These are phyloP conservation scores for Eucalyptus caleyi DNA, from an alignment of 345 rosid genomes.

Conservation along the genomic window DNA sequence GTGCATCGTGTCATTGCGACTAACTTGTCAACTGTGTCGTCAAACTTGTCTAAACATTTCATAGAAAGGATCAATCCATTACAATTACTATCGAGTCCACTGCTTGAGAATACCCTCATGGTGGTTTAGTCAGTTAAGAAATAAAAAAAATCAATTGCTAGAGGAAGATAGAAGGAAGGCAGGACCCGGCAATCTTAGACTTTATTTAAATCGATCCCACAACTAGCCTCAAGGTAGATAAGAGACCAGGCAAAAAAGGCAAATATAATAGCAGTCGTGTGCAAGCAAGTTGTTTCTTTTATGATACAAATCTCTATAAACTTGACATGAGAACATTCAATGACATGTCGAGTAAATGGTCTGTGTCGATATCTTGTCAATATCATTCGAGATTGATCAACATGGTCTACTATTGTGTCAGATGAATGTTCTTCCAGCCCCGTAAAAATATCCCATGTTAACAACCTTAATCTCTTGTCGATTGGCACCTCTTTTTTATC, in stretches of 20 bases:
- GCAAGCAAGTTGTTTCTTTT: not conserved
- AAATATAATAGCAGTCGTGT: not conserved
- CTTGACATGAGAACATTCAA: not conserved
- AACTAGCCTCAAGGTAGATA: not conserved
- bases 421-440: not conserved
- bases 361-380: not conserved
- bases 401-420: not conserved
- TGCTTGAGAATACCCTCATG: no score
- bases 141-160: no score
- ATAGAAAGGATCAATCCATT: not conserved
- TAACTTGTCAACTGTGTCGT: not conserved
- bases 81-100: no score
- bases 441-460: not conserved
- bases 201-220: not conserved
- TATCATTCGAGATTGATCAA: not conserved
- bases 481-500: not conserved
- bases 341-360: not conserved
- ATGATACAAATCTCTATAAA: not conserved
- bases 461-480: not conserved
- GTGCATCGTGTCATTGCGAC: not conserved
- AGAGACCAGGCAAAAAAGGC: not conserved
- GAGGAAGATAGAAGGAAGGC: not conserved
- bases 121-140: no score
- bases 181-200: not conserved
- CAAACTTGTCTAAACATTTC: not conserved